Conservation (phyloP, 1,139 yeast genomes). For the Hanseniaspora uvarum region DNA sequence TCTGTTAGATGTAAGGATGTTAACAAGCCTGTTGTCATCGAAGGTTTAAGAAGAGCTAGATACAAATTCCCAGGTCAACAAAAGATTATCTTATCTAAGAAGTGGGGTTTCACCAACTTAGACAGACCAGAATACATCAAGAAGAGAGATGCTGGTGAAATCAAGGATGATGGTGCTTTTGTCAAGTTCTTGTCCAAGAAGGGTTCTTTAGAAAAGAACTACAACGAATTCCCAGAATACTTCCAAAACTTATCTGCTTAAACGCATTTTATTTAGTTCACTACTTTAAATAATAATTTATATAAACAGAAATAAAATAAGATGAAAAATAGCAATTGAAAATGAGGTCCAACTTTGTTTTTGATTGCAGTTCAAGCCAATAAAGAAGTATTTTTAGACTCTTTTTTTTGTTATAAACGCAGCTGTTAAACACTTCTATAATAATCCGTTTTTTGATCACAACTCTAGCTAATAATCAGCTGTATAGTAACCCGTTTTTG, state of each 20-base stretch:
- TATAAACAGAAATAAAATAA: background rate
- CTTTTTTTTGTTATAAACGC: no score
- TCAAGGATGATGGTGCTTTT: conserved; percentile 98
- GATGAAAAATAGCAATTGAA: background rate
- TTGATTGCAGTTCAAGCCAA: background rate
- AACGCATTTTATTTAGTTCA: conserved; percentile 19
- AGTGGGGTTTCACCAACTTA: conserved; percentile 99
- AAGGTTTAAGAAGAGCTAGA: conserved; percentile 99
- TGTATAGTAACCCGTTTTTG: no score
- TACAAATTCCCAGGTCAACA: conserved; percentile 99
- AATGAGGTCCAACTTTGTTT: background rate
- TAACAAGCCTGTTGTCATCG: conserved; percentile 94
- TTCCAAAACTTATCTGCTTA: conserved; percentile 39
- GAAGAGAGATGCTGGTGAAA: conserved; percentile 94
- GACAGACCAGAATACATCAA: conserved; percentile 94
- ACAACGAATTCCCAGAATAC: conserved; percentile 91
- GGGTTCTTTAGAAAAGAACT: conserved; percentile 90
- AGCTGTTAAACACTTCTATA: no score
- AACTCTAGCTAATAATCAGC: no score
- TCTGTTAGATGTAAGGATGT: conserved; percentile 97
- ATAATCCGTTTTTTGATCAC: no score
- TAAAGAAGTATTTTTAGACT: background rate
- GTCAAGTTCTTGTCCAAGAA: conserved; percentile 95
- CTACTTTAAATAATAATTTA: background rate
- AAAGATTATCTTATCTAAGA: conserved; percentile 96